Evolutionary conservation across 495 filamentous ascomycete species (phyloP), one percentile per base, ranked within the genome.

Genomic region (Xylaria nigripes): DNA sequence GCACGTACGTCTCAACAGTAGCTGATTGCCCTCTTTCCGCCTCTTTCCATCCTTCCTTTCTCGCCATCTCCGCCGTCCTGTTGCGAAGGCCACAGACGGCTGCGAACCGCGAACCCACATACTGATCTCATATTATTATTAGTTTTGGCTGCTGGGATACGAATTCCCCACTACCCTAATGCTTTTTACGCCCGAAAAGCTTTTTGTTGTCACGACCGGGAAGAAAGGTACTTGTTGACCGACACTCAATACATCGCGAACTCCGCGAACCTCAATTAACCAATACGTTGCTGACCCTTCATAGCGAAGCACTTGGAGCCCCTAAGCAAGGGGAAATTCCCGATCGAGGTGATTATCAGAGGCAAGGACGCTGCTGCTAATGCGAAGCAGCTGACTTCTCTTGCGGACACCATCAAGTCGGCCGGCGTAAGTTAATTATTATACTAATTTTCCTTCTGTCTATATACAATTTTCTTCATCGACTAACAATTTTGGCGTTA

Each of bases 91-190:
- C 23, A n/a, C 48, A 12, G 15, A 25, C 40, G 9, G 23, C 49
- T 18, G 34, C 22, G 48, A 32, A 15, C 3, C 25, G 8, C 16
- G n/a, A 40, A 40, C n/a, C 36, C 36, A 6, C 16, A 2, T 30
- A 6, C 29, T 24, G 13, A 16, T 19, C 19, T 44, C 25, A 13
- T 22, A 22, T 10, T 13, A 32, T 54, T 3, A 57, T 38, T 72
- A 98, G 90, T 95, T 96, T 73, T 99, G 93, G 93, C 78, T 99
- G 45, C 80, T 99, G 54, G 93, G 93, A 58, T 99, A 97, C 76
- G 93, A 99, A 66, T 99, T 99, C 62, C 93, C 93, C 41, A 89
- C 93, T 13, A 97, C 93, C 0, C 77, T 97, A 38, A 86, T 99
- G 70, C 77, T 99, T 42, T 79, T 97, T 61, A 96, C 94, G 9